These are phyloP conservation scores for Zygoascus hellenicus DNA, from an alignment of 1,139 yeast genomes.

Conservation along the genomic window DNA sequence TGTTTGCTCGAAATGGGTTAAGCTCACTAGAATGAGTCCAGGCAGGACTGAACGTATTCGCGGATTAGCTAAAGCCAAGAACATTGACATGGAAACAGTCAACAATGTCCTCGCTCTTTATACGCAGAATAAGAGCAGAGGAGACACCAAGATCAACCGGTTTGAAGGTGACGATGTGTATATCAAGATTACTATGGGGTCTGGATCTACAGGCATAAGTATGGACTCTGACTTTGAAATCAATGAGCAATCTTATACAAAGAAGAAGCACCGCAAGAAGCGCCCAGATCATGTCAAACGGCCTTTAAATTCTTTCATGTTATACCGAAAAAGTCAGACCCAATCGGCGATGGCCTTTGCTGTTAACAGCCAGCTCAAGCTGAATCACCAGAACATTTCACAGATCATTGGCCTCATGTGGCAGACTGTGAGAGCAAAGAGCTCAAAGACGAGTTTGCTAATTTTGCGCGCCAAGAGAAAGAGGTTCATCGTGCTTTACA, in stretches of 20 bases:
- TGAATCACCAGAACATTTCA: slow-evolving; percentile 39
- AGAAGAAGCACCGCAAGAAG: slow-evolving; percentile 25
- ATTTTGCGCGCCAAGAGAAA: slow-evolving; percentile 39
- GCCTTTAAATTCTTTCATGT: slow-evolving; percentile 48
- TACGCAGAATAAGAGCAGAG: slow-evolving; percentile 18
- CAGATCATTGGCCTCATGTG: slow-evolving; percentile 45
- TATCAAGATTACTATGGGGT: slow-evolving; percentile 29
- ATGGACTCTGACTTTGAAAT: slow-evolving; percentile 16
- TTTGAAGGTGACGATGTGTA: slow-evolving; percentile 27
- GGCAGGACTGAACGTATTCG: slow-evolving; percentile 26
- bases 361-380: slow-evolving; percentile 34
- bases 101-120: slow-evolving; percentile 30
- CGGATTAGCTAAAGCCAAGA: slow-evolving; percentile 28
- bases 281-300: slow-evolving; percentile 38
- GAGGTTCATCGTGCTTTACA: slow-evolving; percentile 39
- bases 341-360: slow-evolving; percentile 40
- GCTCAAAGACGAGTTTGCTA: slow-evolving; percentile 37
- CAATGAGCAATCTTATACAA: slow-evolving; percentile 14
- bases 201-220: slow-evolving; percentile 20
- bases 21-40: slow-evolving; percentile 29
- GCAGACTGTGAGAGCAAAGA: slow-evolving; percentile 40
- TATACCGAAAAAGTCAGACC: slow-evolving; percentile 42
- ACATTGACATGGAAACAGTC: slow-evolving; percentile 29
- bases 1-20: slow-evolving; percentile 28
- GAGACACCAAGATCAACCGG: slow-evolving; percentile 25